These are phyloP conservation scores for Auricularia auricula-judae DNA, from an alignment of 768 basidiomycete genomes.

Conservation along the genomic window DNA sequence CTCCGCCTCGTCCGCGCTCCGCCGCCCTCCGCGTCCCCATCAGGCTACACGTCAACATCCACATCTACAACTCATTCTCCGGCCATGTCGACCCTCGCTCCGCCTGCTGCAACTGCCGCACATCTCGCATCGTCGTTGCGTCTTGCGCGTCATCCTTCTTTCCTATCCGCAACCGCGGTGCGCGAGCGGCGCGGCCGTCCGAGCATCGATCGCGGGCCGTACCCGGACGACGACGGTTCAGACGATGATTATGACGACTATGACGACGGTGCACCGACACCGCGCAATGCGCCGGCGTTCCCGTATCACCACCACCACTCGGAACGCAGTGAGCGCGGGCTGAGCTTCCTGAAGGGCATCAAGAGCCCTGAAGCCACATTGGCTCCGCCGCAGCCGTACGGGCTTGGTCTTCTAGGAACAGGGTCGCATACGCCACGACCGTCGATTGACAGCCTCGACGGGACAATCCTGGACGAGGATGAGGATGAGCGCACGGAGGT, in stretches of 20 bases:
- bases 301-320: neutral
- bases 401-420: neutral
- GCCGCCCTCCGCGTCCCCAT: neutral
- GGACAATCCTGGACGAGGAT: neutral
- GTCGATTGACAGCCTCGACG: neutral
- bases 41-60: neutral
- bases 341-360: neutral
- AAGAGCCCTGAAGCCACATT: neutral
- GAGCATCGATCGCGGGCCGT: neutral
- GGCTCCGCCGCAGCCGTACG: neutral
- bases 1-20: conserved; percentile 26
- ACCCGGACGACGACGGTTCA: neutral
- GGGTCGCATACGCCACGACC: neutral
- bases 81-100: conserved; percentile 26
- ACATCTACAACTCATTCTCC: conserved; percentile 26
- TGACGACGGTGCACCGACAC: neutral
- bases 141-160: conserved; percentile 42
- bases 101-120: conserved; percentile 8
- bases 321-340: neutral
- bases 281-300: neutral
- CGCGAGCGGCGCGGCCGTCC: conserved; percentile 64
- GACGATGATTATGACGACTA: neutral
- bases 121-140: conserved; percentile 11
- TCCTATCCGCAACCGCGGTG: conserved; percentile 61
- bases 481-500: neutral